Conservation (phyloP, 768 basidiomycete species). For the Suillus subalutaceus region DNA sequence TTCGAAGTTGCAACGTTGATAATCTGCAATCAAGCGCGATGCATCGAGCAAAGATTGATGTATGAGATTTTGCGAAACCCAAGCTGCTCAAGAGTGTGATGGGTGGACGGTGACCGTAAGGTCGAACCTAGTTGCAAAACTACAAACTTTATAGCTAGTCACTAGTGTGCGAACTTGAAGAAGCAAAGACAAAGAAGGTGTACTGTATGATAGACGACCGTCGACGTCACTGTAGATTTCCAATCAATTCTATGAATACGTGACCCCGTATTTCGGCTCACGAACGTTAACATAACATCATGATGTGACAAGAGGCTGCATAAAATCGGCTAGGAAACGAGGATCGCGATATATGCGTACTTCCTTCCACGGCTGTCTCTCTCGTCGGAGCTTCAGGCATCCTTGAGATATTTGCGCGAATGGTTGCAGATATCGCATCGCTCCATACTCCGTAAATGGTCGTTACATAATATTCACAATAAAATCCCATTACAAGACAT, state of each 20-base stretch:
- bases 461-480: neutral
- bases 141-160: no score
- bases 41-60: no score
- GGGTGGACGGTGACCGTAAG: no score
- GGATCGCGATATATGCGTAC: no score
- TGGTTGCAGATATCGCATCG: conserved; percentile 16
- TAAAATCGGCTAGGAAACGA: neutral
- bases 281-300: no score
- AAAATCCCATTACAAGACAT: neutral
- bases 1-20: no score
- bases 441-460: neutral
- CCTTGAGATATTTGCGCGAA: conserved; percentile 27
- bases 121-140: no score
- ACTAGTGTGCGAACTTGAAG: neutral
- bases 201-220: neutral
- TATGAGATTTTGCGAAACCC: no score
- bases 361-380: neutral
- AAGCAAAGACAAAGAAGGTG: neutral
- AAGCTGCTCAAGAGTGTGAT: no score
- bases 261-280: neutral
- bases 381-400: neutral
- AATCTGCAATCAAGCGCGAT: no score
- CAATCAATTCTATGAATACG: neutral
- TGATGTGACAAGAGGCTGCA: neutral
- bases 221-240: neutral